Evolutionary conservation across 495 filamentous ascomycete genomes (phyloP).

Genomic region (Platismatia glauca): DNA sequence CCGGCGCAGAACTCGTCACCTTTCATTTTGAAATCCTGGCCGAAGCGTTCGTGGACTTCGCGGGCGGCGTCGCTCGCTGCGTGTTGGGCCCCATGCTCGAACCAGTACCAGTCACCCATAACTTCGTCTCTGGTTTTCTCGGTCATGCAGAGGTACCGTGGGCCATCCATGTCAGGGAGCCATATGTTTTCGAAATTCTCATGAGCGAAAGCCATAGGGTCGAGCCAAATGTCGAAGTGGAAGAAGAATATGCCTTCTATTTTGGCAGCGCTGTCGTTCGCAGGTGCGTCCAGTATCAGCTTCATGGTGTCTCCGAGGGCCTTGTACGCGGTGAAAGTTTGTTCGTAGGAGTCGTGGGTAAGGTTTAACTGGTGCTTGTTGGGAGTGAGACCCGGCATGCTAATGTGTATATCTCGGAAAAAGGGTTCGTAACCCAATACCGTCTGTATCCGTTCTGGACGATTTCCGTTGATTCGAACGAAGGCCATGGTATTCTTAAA

Average conservation of each 20-base stretch:
- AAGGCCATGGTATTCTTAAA: slow-evolving; percentile 24
- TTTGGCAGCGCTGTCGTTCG: slow-evolving; percentile 4
- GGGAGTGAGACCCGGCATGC: slow-evolving; percentile 13
- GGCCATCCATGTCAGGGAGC: slow-evolving; percentile 18
- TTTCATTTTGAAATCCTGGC: slow-evolving; percentile 15
- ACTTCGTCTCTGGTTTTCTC: neutral
- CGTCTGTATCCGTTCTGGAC: slow-evolving; percentile 18
- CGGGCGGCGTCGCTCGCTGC: slow-evolving; percentile 8
- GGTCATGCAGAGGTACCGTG: slow-evolving; percentile 18
- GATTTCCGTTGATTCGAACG: slow-evolving; percentile 20
- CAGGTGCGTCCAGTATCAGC: slow-evolving; percentile 20
- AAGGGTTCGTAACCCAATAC: slow-evolving; percentile 23
- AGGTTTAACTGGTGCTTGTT: slow-evolving; percentile 17
- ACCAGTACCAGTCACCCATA: slow-evolving; percentile 17
- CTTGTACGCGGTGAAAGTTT: slow-evolving; percentile 14
- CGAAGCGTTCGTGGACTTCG: slow-evolving; percentile 6
- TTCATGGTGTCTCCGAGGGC: slow-evolving; percentile 23
- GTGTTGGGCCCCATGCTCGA: slow-evolving; percentile 10
- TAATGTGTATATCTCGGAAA: slow-evolving; percentile 24
- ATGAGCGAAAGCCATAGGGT: slow-evolving; percentile 18
- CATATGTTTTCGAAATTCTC: slow-evolving; percentile 19
- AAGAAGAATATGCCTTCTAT: slow-evolving; percentile 23
- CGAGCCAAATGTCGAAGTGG: slow-evolving; percentile 26
- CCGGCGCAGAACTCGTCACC: slow-evolving; percentile 22
- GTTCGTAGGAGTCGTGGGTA: slow-evolving; percentile 19